Conservation (phyloP, 2,329 filamentous ascomycete genomes). For the Neospermospora avenae region DNA sequence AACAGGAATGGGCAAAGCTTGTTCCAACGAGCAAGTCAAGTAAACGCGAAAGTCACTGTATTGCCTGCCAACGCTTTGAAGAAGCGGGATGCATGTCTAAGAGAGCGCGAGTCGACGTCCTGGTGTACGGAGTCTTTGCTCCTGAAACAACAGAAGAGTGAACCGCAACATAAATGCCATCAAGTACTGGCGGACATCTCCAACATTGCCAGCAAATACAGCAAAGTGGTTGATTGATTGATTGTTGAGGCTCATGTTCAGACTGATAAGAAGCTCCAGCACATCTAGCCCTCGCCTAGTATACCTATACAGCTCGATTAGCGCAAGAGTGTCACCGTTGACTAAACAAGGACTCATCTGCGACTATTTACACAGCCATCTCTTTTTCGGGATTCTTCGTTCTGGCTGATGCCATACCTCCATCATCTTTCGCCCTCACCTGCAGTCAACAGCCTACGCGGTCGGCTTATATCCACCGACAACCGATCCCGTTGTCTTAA, state of each 20-base stretch:
- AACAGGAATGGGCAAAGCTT: conserved; percentile 1
- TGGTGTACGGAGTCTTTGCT: background rate
- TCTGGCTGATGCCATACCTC: background rate
- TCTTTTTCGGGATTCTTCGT: too few species aligned
- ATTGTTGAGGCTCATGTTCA: background rate
- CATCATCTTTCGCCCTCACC: background rate
- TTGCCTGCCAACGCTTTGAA: background rate
- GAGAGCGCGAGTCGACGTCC: background rate
- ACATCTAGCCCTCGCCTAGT: background rate
- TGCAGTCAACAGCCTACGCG: background rate
- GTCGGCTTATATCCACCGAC: background rate
- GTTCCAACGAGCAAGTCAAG: background rate
- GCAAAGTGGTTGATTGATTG: background rate
- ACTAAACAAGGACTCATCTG: background rate
- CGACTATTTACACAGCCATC: too few species aligned
- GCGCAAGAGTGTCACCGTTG: background rate
- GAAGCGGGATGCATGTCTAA: background rate
- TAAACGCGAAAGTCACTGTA: background rate
- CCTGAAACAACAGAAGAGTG: background rate
- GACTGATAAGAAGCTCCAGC: background rate
- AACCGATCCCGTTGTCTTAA: background rate
- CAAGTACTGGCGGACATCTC: background rate
- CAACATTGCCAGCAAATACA: background rate
- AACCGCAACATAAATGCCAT: background rate
- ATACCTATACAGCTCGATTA: background rate